phyloP scores from a whole-genome alignment of 306 rosid genomes.

The Glycine latifolia region DNA sequence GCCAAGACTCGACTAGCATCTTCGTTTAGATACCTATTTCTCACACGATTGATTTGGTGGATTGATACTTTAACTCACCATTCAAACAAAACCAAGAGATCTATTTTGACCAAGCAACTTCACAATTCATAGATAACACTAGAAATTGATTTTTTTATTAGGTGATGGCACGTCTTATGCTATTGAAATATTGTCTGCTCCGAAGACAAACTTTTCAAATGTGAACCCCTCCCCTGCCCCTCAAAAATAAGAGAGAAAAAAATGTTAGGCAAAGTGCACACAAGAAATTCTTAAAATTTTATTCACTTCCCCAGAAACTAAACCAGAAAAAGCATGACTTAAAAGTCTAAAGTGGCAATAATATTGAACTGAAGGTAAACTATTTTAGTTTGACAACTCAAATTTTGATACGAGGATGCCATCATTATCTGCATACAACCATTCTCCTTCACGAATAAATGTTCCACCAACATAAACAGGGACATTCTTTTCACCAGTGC shows the following conservation, averaged over 20 bases:
- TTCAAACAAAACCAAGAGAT: background rate
- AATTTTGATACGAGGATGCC: slow-evolving; percentile 57
- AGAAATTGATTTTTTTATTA: background rate
- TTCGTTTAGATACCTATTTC: background rate
- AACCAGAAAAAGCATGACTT: background rate
- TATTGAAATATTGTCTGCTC: background rate
- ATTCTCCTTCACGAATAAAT: slow-evolving; percentile 74
- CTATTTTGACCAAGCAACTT: background rate
- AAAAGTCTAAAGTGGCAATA: background rate
- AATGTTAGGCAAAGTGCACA: background rate
- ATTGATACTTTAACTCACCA: background rate
- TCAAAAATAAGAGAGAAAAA: background rate
- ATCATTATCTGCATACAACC: slow-evolving; percentile 83
- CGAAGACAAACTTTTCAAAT: background rate
- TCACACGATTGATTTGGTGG: background rate
- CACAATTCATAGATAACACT: background rate
- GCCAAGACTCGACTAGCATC: background rate
- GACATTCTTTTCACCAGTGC: slow-evolving; percentile 63
- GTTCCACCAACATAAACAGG: slow-evolving; percentile 68
- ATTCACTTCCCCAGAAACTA: background rate
- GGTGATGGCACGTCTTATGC: background rate
- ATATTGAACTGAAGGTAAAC: background rate
- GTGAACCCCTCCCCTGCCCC: background rate
- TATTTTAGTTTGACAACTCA: slow-evolving; percentile 51
- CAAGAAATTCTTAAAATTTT: background rate